Conservation (phyloP, 2,329 filamentous ascomycete species). For the Pseudogymnoascus sp. region DNA sequence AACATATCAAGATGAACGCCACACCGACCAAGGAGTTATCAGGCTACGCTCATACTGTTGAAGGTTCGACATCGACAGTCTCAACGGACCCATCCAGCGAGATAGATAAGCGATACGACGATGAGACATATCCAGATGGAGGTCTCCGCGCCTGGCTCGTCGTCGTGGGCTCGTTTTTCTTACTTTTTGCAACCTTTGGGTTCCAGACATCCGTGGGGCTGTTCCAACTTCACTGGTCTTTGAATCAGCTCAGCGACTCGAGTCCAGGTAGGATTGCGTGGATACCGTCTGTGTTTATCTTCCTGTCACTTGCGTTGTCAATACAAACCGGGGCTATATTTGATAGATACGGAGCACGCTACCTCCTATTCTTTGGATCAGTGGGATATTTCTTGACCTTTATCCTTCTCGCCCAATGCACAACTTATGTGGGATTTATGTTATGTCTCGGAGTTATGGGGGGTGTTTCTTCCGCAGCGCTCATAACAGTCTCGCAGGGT, state of each 20-base stretch:
- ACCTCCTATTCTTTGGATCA: constrained; percentile 59
- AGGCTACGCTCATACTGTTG: neutral
- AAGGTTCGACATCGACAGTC: neutral
- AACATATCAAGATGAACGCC: neutral
- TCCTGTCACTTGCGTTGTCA: constrained; percentile 75
- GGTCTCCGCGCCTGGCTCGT: constrained; percentile 75
- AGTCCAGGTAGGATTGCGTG: constrained; percentile 67
- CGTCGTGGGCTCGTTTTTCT: constrained; percentile 74
- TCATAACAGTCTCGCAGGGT: constrained; percentile 78
- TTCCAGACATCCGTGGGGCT: constrained; percentile 71
- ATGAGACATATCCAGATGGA: constrained; percentile 58
- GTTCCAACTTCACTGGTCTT: constrained; percentile 63
- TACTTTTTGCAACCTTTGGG: constrained; percentile 67
- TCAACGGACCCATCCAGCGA: neutral
- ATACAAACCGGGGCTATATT: constrained; percentile 84
- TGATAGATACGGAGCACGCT: constrained; percentile 73
- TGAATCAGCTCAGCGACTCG: constrained; percentile 50
- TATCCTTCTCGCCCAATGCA: constrained; percentile 18
- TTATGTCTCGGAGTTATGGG: constrained; percentile 68
- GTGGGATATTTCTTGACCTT: constrained; percentile 21
- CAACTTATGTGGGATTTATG: constrained; percentile 56
- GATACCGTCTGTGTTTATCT: constrained; percentile 82
- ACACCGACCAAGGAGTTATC: neutral
- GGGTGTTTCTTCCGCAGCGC: constrained; percentile 66
- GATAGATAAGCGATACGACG: constrained; percentile 5